Evolutionary conservation across 345 rosid genomes (phyloP).

Genomic region (Salix arbutifolia): DNA sequence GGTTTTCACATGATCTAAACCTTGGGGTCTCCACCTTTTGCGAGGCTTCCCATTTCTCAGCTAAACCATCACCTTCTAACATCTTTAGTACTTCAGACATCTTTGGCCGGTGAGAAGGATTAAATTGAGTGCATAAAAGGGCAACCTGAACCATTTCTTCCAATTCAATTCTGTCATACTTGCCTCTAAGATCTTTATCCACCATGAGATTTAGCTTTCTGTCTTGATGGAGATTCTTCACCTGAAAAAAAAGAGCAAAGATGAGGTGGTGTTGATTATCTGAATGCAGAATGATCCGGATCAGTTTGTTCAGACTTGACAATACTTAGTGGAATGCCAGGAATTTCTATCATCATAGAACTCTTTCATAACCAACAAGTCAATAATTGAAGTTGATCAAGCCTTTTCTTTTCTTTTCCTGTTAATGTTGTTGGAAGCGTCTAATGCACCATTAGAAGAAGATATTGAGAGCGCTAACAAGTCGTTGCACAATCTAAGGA

Average conservation of each 20-base stretch:
- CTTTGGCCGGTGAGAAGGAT: conserved; percentile 66
- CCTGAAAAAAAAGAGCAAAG: conserved; percentile 41
- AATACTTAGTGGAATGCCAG: background rate
- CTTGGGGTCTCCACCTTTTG: conserved; percentile 54
- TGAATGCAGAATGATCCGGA: background rate
- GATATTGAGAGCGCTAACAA: background rate
- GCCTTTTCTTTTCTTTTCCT: background rate
- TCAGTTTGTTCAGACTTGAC: background rate
- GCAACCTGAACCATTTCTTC: conserved; percentile 80
- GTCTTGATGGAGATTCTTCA: conserved; percentile 83
- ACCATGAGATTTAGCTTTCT: conserved; percentile 65
- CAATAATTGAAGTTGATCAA: background rate
- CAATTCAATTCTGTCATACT: conserved; percentile 62
- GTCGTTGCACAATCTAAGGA: background rate
- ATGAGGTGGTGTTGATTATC: background rate
- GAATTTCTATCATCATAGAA: background rate
- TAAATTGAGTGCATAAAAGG: conserved; percentile 69
- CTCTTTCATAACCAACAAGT: background rate
- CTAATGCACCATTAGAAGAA: background rate
- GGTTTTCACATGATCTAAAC: conserved; percentile 38
- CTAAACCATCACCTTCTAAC: conserved; percentile 83
- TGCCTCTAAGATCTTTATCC: conserved; percentile 67
- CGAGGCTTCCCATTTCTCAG: conserved; percentile 80
- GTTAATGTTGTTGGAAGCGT: background rate
- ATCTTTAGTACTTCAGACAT: conserved; percentile 72